Percentiles rank a stretch among this genome's conserved stretches.
phyloP scores from a whole-genome alignment of 2,329 filamentous ascomycete genomes.

The Ophiostoma sp. region DNA sequence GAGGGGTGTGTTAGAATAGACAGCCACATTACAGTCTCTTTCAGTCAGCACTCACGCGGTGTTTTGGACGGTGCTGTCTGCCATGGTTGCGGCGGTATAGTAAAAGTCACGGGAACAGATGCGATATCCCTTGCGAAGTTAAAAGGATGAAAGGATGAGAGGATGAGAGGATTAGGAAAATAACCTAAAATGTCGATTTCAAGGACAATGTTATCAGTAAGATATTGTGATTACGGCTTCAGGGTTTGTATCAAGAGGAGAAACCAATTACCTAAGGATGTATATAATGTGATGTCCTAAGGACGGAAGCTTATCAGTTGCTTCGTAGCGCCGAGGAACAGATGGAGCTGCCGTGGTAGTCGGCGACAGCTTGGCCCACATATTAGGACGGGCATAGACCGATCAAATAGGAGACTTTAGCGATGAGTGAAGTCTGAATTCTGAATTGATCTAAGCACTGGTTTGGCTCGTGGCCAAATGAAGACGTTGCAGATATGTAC shows the following conservation, averaged over 20 bases:
- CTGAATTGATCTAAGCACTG: background rate
- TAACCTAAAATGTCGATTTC: too few species aligned
- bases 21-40: background rate
- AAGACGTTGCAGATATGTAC: background rate
- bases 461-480: background rate
- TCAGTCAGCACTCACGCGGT: background rate
- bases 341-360: background rate
- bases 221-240: background rate
- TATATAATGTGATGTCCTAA: background rate
- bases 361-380: background rate
- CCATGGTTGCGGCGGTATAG: background rate
- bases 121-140: background rate
- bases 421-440: background rate
- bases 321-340: background rate
- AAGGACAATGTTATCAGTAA: background rate
- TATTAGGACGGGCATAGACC: background rate
- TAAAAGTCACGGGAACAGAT: too few species aligned
- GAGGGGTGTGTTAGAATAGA: constrained; percentile 1
- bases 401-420: constrained; percentile 3
- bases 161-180: background rate
- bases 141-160: background rate
- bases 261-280: background rate
- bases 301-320: background rate
- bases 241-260: background rate
- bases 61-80: background rate